Evolutionary conservation across 2,329 filamentous ascomycete genomes (phyloP).

Genomic region (Delphinella strobiligena): DNA sequence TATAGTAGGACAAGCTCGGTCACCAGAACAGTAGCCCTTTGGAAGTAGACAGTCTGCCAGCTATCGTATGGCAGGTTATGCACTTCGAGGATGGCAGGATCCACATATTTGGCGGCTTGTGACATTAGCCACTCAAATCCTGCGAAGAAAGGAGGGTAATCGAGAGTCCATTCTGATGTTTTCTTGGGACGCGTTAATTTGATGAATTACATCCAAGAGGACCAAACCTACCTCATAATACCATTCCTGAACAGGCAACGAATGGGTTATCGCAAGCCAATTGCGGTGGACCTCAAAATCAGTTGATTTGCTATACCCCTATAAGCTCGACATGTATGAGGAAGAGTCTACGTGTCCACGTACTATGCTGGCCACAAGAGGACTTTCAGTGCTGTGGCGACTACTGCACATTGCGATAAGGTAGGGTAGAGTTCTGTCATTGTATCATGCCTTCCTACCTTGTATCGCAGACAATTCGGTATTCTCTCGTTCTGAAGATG

Average conservation of each 20-base stretch:
- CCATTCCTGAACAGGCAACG: slow-evolving; percentile 76
- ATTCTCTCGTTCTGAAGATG: background rate
- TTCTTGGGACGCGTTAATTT: slow-evolving; percentile 37
- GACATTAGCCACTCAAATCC: slow-evolving; percentile 92
- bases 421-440: slow-evolving; percentile 81
- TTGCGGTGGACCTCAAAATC: slow-evolving; percentile 99
- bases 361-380: slow-evolving; percentile 92
- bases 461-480: background rate
- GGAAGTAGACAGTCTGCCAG: slow-evolving; percentile 91
- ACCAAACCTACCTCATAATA: slow-evolving; percentile 63
- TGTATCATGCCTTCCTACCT: slow-evolving; percentile 1
- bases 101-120: slow-evolving; percentile 62
- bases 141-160: slow-evolving; percentile 97
- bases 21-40: slow-evolving; percentile 73
- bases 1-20: slow-evolving; percentile 77
- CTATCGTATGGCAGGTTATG: slow-evolving; percentile 75
- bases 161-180: slow-evolving; percentile 98
- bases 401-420: slow-evolving; percentile 75
- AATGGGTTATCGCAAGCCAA: slow-evolving; percentile 93
- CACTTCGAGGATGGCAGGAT: slow-evolving; percentile 71
- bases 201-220: background rate
- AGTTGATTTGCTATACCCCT: slow-evolving; percentile 69
- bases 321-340: slow-evolving; percentile 8
- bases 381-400: slow-evolving; percentile 80
- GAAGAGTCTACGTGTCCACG: slow-evolving; percentile 34